Base-by-base conservation (phyloP, 78 protist genomes). In the Dictyostelium brefeldianum region DNA sequence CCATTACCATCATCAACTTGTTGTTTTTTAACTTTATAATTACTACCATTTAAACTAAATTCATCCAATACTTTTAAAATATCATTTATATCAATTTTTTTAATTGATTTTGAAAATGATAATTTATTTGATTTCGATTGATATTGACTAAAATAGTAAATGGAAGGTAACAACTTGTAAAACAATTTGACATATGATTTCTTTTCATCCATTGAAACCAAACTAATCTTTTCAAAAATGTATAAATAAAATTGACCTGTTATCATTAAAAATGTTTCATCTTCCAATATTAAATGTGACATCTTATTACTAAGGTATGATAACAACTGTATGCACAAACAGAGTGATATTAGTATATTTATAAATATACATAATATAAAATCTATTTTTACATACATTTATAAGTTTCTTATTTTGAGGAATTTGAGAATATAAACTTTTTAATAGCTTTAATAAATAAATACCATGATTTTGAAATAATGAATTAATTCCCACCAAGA, bases 221-320 rank as follows among this genome's bases (percentile, higher is more conserved):
- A 20, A 31, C 36, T 43, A 17, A 71, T 46, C 78, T 71, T 71
- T 71, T 71, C 78, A 47, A 71, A 71, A 5, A 71, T 71, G 43
- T 71, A 71, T 9, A 71, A 46, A 71, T 71, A 71, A 43, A 71
- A 71, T 43, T 71, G 78, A n/a, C 78, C 78, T 36, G 78, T 46
- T 0, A 71, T 71, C 29, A 71, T 41, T 43, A 71, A 46, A 46
- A 71, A 71, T 43, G 78, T 71, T 71, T 71, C 78, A 43, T 71
- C 53, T 47, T 71, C 78, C 11, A 71, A 71, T 5, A 71, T 71
- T 46, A n/a, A 71, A 71, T 71, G 78, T 43, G 78, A 20, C 78
- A 71, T 71, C 18, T 31, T 71, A 41, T 43, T 71, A 46, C 48
- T 46, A 18, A 71, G 43, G 43, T 71, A 71, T 71, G 78, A 17